Evolutionary conservation across 768 basidiomycete genomes (phyloP), one percentile per base, ranked within the genome.

Genomic region (Suillus variegatus): DNA sequence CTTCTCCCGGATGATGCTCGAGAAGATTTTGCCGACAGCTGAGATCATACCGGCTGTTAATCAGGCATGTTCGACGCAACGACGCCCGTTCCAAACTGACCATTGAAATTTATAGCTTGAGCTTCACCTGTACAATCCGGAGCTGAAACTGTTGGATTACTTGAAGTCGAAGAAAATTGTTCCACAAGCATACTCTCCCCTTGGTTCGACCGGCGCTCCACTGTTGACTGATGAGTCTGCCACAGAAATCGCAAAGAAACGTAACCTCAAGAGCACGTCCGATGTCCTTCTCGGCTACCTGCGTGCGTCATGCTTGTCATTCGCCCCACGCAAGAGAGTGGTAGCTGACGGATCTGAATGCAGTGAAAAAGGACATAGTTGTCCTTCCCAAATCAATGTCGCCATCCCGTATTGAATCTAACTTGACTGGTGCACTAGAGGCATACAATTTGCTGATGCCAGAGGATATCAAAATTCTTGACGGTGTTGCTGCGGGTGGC

Each of bases 301-400:
- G n/a, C 71, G 88, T 89, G 75, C 65, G 86, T 70, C 36, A 40
- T 22, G 0, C 6, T 49, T 46, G 18, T 43, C 47, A 7, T 58
- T 66, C 64, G 16, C 64, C 63, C 18, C 6, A 18, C 9, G 18
- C 28, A 52, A 28, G 32, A 32, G 16, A 14, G 44, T 63, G 28
- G 16, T 47, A 25, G 51, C 28, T 47, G 63, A 36, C 13, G 40
- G 35, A n/a, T 58, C 57, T 63, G 16, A 64, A 70, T 62, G n/a
- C 71, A 88, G 88, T 91, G 62, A 80, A 83, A 20, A 90, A 91
- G 72, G 86, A 82, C 46, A 79, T 87, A 49, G 82, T 92, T 41
- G 81, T 84, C 36, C 83, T 96, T 43, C 87, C 93, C 2, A 94
- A 94, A 78, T 92, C 90, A 5, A 89, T 94, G 44, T 94, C 85